Conservation (phyloP, 2,329 filamentous ascomycete species). For the Fusarium multiceps region DNA sequence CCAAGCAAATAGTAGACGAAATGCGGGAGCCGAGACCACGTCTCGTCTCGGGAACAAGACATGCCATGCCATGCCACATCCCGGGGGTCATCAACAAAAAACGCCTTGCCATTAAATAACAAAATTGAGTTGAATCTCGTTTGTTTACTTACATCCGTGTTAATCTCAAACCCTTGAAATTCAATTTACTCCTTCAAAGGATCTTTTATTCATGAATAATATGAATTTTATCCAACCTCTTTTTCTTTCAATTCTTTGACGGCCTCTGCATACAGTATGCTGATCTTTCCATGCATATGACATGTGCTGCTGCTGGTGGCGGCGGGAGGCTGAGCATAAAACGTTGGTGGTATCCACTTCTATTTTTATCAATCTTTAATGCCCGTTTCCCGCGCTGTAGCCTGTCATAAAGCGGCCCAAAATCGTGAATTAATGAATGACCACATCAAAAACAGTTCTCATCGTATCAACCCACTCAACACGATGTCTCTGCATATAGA, state of each 20-base stretch:
- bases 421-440: neutral
- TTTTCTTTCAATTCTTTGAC: neutral
- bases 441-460: neutral
- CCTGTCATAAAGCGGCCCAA: constrained; percentile 29
- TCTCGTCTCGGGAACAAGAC: constrained; percentile 4
- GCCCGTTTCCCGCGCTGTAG: neutral
- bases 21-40: constrained; percentile 11
- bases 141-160: constrained; percentile 5
- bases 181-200: neutral
- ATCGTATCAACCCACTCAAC: neutral
- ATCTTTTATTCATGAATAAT: constrained; percentile 9
- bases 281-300: constrained; percentile 4
- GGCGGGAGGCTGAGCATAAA: constrained; percentile 36
- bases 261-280: constrained; percentile 1
- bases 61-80: constrained; percentile 10
- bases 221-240: constrained; percentile 23
- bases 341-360: constrained; percentile 8
- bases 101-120: constrained; percentile 15
- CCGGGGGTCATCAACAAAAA: neutral
- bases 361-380: constrained; percentile 39
- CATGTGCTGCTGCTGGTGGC: constrained; percentile 6
- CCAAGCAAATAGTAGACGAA: constrained; percentile 1
- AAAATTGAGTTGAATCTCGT: constrained; percentile 34
- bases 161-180: constrained; percentile 4
- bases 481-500: neutral